Evolutionary conservation across 352 stramenopile species (phyloP).

Genomic region (Globisporangium heterothallicum): DNA sequence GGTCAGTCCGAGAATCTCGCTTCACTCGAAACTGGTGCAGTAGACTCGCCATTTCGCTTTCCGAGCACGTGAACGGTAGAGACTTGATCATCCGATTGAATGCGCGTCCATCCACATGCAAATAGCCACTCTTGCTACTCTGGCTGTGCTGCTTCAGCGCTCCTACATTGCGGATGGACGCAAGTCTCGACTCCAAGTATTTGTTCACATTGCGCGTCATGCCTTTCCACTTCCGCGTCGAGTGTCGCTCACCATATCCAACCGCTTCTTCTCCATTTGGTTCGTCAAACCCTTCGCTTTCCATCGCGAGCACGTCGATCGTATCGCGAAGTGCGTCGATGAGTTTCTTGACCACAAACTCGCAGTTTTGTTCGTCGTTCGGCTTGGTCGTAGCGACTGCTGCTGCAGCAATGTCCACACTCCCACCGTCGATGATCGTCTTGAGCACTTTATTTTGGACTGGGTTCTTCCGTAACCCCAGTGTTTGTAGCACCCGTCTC

Average conservation of each 20-base stretch:
- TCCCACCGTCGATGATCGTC: conserved; percentile 28
- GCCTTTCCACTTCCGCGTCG: conserved; percentile 32
- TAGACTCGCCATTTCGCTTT: conserved; percentile 24
- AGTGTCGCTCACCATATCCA: no score
- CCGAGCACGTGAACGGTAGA: conserved; percentile 34
- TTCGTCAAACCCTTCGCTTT: conserved; percentile 1
- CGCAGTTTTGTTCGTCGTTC: conserved; percentile 25
- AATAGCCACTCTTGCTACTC: not conserved
- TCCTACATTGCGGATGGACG: conserved; percentile 12
- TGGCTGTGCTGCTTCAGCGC: not conserved
- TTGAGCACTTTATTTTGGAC: conserved; percentile 26
- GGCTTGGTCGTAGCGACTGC: conserved; percentile 8
- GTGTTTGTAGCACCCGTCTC: conserved; percentile 26
- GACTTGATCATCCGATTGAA: conserved; percentile 36
- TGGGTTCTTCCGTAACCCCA: conserved; percentile 46
- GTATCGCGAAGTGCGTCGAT: conserved; percentile 36
- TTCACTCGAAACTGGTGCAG: conserved; percentile 17
- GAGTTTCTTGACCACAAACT: conserved; percentile 45
- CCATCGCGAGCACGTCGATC: conserved; percentile 11
- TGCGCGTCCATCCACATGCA: conserved; percentile 25
- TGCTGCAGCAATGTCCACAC: not conserved
- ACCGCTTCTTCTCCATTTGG: no score
- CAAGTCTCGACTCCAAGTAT: conserved; percentile 36
- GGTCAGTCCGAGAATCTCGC: not conserved
- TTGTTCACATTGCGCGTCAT: conserved; percentile 34